Evolutionary conservation across 179 eudicot species (phyloP), one percentile per base, ranked within the genome.

Genomic region (Beta corolliflora): DNA sequence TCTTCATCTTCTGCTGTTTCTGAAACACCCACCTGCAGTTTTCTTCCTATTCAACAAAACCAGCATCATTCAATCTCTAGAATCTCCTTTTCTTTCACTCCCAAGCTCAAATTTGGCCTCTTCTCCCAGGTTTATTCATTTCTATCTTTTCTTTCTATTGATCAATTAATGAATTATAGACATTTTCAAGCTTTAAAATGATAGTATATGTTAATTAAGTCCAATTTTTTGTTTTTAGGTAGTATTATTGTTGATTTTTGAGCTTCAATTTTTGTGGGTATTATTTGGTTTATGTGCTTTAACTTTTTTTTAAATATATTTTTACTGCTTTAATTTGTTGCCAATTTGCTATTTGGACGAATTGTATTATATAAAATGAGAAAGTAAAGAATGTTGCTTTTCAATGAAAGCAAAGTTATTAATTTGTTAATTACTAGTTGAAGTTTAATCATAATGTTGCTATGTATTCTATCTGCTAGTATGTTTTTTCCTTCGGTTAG

Each of bases 31-130:
- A 71, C 81, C 61, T 48, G 25, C 10, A 55, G 63, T 16, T 74
- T 73, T 66, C 71, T 81, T 14, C 63, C 75, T 31, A 2, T 61
- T 16, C 75, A 48, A 14, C 79, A 71, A 53, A 44, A 76, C 44
- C 44, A 74, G 36, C 81, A 71, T 5, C 74, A 82, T 65, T 64
- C 70, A 10, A 73, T 64, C 19, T 52, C 79, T n/a, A 78, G 29
- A 11, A 76, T 83, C 78, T 74, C 77, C 73, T 90, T 84, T 85
- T 76, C 81, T 23, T 77, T 89, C 82, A 73, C 91, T 87, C 80
- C 91, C 55, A 85, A 87, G 73, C 87, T 84, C 77, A 81, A 85
- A 69, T 77, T 81, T 70, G 86, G 84, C 10, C 79, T 86, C 48
- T 79, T 84, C 64, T 81, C 90, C 86, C 84, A 86, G 89, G 90